A percentile compares a stretch with the other conserved stretches of the same genome.
Evolutionary conservation across 2,329 filamentous ascomycete genomes (phyloP).

Genomic region (Lecanosticta acicola): DNA sequence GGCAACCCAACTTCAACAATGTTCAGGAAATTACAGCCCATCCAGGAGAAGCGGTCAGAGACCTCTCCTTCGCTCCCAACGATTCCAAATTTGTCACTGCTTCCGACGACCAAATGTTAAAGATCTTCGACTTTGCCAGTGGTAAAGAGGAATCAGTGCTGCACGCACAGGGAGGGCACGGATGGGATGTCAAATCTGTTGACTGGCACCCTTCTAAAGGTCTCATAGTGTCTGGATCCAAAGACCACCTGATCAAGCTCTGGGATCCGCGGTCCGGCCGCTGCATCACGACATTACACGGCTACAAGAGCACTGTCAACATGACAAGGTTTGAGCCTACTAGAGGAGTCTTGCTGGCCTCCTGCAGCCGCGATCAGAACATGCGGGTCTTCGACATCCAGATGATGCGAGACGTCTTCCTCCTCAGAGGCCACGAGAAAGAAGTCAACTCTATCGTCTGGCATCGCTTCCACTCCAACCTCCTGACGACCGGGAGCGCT

Average conservation of each 20-base stretch:
- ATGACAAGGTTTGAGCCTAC: constrained; percentile 86
- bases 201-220: constrained; percentile 98
- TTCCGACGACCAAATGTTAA: constrained; percentile 85
- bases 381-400: constrained; percentile 90
- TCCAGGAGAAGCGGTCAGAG: constrained; percentile 79
- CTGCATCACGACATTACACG: constrained; percentile 88
- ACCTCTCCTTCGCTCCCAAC: constrained; percentile 87
- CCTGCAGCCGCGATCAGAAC: constrained; percentile 87
- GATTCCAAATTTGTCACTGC: constrained; percentile 96
- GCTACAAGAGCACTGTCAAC: constrained; percentile 95
- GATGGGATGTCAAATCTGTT: constrained; percentile 94
- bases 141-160: constrained; percentile 77
- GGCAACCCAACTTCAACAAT: constrained; percentile 99
- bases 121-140: constrained; percentile 92
- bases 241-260: constrained; percentile 94
- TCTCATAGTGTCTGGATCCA: constrained; percentile 88
- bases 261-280: constrained; percentile 94
- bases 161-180: constrained; percentile 62
- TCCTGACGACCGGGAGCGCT: constrained; percentile 84
- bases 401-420: constrained; percentile 96
- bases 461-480: constrained; percentile 85
- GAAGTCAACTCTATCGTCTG: constrained; percentile 88
- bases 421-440: constrained; percentile 91
- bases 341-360: constrained; percentile 78
- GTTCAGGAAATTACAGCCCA: constrained; percentile 92